Percentiles rank a stretch among this genome's conserved stretches.
These are phyloP conservation scores for Yamadazyma conglobata DNA, from an alignment of 1,139 yeast genomes.

Conservation along the genomic window DNA sequence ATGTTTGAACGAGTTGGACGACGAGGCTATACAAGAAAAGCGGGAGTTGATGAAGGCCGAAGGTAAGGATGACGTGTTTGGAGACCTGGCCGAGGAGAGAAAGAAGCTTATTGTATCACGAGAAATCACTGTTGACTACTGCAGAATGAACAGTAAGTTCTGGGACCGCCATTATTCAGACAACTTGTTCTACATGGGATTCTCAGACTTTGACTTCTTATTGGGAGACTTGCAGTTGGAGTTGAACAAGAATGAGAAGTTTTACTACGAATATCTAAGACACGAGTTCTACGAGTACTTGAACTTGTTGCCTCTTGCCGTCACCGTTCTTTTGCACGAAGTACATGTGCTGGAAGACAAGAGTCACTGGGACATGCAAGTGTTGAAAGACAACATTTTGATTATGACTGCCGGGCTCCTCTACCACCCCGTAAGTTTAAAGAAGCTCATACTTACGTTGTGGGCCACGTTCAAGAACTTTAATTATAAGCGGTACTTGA, in stretches of 20 bases:
- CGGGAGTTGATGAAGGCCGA: no score
- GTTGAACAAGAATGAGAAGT: background rate
- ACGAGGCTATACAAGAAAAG: no score
- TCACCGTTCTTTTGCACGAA: slow-evolving; percentile 10
- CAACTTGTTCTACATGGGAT: slow-evolving; percentile 10
- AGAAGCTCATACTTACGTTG: background rate
- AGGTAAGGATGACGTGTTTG: background rate
- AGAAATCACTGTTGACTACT: background rate
- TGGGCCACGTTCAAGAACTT: background rate
- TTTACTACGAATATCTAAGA: slow-evolving; percentile 6
- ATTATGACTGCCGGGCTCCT: slow-evolving; percentile 1
- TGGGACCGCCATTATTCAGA: slow-evolving; percentile 13
- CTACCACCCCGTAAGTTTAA: background rate
- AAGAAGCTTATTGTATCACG: background rate
- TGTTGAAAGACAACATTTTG: slow-evolving; percentile 2
- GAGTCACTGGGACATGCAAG: slow-evolving; percentile 5
- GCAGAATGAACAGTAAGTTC: slow-evolving; percentile 2
- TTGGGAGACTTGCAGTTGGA: background rate
- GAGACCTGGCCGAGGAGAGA: background rate
- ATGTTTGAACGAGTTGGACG: no score
- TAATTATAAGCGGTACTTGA: slow-evolving; percentile 1
- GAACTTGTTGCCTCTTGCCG: slow-evolving; percentile 11
- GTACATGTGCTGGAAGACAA: slow-evolving; percentile 3
- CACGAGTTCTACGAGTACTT: slow-evolving; percentile 11
- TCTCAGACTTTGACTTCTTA: slow-evolving; percentile 1